Percentiles rank a stretch among this genome's conserved stretches.
Evolutionary conservation across 805 yeast genomes (phyloP).

Genomic region (Candida odintsovae): DNA sequence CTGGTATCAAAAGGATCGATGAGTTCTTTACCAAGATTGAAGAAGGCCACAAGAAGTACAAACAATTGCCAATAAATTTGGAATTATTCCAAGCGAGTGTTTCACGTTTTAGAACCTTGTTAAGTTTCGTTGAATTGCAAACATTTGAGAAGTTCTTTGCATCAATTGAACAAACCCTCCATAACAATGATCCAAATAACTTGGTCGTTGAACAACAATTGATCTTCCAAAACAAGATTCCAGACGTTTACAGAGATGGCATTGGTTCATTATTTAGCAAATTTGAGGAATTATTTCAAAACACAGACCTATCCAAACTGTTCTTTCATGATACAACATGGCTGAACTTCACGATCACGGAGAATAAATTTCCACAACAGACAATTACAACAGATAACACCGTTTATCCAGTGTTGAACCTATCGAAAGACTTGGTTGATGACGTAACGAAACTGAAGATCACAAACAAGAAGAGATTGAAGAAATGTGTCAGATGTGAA

Average conservation of each 20-base stretch:
- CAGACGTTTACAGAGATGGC: constrained; percentile 21
- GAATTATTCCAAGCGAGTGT: constrained; percentile 49
- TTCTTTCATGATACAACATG: constrained; percentile 63
- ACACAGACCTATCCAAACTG: constrained; percentile 34
- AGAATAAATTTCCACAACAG: constrained; percentile 25
- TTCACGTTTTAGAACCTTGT: constrained; percentile 30
- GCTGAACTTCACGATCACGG: constrained; percentile 39
- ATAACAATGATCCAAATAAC: constrained; percentile 16
- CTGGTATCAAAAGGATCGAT: constrained; percentile 56
- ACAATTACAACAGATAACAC: constrained; percentile 32
- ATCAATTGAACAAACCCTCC: constrained; percentile 39
- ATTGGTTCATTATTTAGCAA: constrained; percentile 24
- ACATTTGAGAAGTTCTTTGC: constrained; percentile 54
- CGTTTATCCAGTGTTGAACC: constrained; percentile 27
- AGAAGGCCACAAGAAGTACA: constrained; percentile 11
- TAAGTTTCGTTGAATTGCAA: constrained; percentile 33
- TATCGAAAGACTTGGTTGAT: constrained; percentile 26
- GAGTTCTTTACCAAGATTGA: constrained; percentile 19
- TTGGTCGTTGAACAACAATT: constrained; percentile 20
- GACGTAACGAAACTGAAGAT: constrained; percentile 24
- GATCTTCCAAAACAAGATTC: constrained; percentile 23
- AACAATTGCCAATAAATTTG: constrained; percentile 37
- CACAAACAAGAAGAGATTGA: constrained; percentile 24
- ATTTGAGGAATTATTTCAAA: constrained; percentile 26
- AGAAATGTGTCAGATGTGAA: constrained; percentile 53